Percentiles rank a stretch among this genome's conserved stretches.
Evolutionary conservation across 176 grass and related monocot species (phyloP).

Genomic region (Elaeis guineensis): DNA sequence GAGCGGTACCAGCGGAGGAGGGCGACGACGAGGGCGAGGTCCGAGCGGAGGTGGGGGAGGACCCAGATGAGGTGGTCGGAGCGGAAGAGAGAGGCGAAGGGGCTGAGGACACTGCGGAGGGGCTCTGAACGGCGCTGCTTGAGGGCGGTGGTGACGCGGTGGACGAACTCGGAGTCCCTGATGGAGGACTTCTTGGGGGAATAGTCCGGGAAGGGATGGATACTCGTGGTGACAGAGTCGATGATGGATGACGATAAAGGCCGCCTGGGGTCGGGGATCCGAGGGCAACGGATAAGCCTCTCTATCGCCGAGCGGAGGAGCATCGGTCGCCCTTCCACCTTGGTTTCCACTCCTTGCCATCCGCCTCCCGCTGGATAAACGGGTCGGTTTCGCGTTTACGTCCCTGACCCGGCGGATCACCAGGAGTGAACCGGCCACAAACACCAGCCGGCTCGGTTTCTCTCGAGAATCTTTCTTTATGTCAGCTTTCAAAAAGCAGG

Average conservation of each 20-base stretch:
- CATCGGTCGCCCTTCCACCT: too few species aligned
- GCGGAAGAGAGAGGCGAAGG: slow-evolving; percentile 28
- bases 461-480: too few species aligned
- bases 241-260: background rate
- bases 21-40: slow-evolving; percentile 31
- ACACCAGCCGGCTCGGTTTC: too few species aligned
- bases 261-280: too few species aligned
- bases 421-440: too few species aligned
- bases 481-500: too few species aligned
- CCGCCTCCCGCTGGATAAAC: too few species aligned
- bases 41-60: slow-evolving; percentile 39
- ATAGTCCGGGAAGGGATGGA: slow-evolving; percentile 40
- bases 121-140: slow-evolving; percentile 27
- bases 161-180: slow-evolving; percentile 36
- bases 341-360: too few species aligned
- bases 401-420: too few species aligned
- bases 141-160: slow-evolving; percentile 42
- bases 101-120: slow-evolving; percentile 32
- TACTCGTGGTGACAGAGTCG: slow-evolving; percentile 18
- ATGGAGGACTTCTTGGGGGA: slow-evolving; percentile 21
- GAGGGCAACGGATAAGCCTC: too few species aligned
- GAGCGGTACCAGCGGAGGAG: slow-evolving; percentile 49
- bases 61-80: slow-evolving; percentile 46
- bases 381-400: too few species aligned
- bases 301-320: too few species aligned